phyloP scores from a whole-genome alignment of 2,329 filamentous ascomycete species.

The Hirsutella rhossiliensis region DNA sequence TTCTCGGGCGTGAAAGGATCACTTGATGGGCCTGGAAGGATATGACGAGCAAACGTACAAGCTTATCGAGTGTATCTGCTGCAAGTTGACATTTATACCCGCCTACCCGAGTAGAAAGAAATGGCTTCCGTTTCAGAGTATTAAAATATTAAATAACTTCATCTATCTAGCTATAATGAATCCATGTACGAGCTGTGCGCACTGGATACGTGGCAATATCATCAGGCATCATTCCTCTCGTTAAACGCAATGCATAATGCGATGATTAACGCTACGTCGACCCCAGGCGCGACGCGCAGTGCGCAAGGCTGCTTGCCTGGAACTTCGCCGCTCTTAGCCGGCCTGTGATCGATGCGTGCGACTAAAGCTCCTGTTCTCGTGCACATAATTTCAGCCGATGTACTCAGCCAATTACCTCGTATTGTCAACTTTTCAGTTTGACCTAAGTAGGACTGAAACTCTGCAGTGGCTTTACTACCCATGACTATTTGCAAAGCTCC shows the following conservation, averaged over 20 bases:
- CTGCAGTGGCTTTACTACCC: conserved; percentile 41
- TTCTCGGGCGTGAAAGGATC: no score
- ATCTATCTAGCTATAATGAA: no score
- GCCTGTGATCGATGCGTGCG: conserved; percentile 45
- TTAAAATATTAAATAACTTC: no score
- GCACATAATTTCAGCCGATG: conserved; percentile 43
- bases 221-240: conserved; percentile 40
- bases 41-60: no score
- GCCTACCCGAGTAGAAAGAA: no score
- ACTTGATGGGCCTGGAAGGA: no score
- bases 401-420: conserved; percentile 50
- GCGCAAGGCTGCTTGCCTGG: conserved; percentile 54
- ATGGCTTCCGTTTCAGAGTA: no score
- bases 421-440: conserved; percentile 36
- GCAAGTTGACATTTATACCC: no score
- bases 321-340: conserved; percentile 44
- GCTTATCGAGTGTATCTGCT: no score
- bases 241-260: conserved; percentile 59
- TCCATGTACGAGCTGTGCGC: no score
- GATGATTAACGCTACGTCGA: conserved; percentile 53
- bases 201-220: no score
- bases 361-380: conserved; percentile 36
- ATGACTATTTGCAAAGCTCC: conserved; percentile 25
- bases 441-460: conserved; percentile 39
- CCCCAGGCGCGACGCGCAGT: conserved; percentile 49